A percentile compares a stretch with the other conserved stretches of the same genome.
Evolutionary conservation across 2,329 filamentous ascomycete species (phyloP).

Genomic region (Biscogniauxia mediterranea): DNA sequence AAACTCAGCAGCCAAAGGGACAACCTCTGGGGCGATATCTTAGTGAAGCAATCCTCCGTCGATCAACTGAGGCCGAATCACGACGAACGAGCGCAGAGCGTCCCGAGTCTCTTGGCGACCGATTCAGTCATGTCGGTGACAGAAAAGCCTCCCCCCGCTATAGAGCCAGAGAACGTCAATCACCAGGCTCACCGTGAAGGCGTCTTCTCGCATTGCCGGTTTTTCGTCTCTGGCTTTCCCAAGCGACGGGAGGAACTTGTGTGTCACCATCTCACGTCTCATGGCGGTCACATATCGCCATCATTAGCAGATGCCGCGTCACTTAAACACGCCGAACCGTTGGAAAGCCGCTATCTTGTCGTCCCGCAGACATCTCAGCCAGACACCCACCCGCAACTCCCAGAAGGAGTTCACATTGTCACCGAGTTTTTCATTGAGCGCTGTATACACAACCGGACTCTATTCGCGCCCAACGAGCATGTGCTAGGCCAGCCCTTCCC

Average conservation of each 20-base stretch:
- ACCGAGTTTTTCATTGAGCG: slow-evolving; percentile 94
- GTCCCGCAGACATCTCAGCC: slow-evolving; percentile 53
- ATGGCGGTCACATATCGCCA: slow-evolving; percentile 44
- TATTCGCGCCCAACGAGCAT: slow-evolving; percentile 68
- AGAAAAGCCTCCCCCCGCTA: slow-evolving; percentile 4
- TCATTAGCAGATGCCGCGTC: slow-evolving; percentile 43
- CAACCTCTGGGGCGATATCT: slow-evolving; percentile 87
- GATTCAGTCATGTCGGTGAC: slow-evolving; percentile 4
- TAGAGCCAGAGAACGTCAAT: slow-evolving; percentile 7
- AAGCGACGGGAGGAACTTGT: slow-evolving; percentile 49
- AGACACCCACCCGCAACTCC: slow-evolving; percentile 41
- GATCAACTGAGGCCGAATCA: slow-evolving; percentile 26
- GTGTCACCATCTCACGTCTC: slow-evolving; percentile 45
- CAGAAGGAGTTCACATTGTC: slow-evolving; percentile 51
- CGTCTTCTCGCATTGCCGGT: slow-evolving; percentile 56
- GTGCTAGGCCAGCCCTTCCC: slow-evolving; percentile 76
- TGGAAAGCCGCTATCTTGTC: slow-evolving; percentile 47
- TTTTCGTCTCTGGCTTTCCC: slow-evolving; percentile 61
- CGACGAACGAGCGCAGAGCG: slow-evolving; percentile 13
- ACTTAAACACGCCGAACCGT: slow-evolving; percentile 22
- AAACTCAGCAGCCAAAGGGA: slow-evolving; percentile 78
- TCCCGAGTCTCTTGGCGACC: slow-evolving; percentile 7
- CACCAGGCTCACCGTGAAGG: slow-evolving; percentile 32
- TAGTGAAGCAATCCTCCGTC: slow-evolving; percentile 47
- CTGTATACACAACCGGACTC: slow-evolving; percentile 73